Conservation (phyloP, 305 asterid genomes). For the Solanum hybrid region DNA sequence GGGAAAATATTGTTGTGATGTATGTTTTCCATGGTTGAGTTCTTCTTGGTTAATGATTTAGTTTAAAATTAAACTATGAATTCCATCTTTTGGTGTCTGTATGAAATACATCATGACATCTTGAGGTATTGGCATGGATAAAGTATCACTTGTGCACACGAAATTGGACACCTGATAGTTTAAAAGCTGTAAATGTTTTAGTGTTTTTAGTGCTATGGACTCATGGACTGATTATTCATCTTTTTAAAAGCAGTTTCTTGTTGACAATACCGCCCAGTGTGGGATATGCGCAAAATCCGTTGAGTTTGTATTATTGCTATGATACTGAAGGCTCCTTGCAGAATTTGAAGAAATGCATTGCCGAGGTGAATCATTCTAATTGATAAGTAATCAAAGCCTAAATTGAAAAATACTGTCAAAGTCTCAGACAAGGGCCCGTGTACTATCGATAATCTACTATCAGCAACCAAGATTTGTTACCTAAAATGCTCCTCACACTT, state of each 20-base stretch:
- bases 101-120: background rate
- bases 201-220: background rate
- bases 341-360: slow-evolving; percentile 68
- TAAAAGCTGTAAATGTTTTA: background rate
- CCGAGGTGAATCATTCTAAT: slow-evolving; percentile 49
- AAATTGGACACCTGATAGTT: background rate
- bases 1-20: background rate
- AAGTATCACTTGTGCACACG: background rate
- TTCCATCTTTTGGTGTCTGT: background rate
- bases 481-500: background rate
- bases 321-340: slow-evolving; percentile 45
- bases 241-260: background rate
- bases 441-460: background rate
- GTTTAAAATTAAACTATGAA: background rate
- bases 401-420: background rate
- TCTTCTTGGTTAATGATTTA: background rate
- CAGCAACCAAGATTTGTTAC: background rate
- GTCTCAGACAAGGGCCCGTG: background rate
- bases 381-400: background rate
- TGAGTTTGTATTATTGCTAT: slow-evolving; percentile 84
- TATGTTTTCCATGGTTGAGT: background rate
- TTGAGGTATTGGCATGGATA: background rate
- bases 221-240: background rate
- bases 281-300: slow-evolving; percentile 85
- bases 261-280: slow-evolving; percentile 81